Base-by-base conservation (phyloP, 1,139 yeast genomes). In the Geotrichum restrictum region DNA sequence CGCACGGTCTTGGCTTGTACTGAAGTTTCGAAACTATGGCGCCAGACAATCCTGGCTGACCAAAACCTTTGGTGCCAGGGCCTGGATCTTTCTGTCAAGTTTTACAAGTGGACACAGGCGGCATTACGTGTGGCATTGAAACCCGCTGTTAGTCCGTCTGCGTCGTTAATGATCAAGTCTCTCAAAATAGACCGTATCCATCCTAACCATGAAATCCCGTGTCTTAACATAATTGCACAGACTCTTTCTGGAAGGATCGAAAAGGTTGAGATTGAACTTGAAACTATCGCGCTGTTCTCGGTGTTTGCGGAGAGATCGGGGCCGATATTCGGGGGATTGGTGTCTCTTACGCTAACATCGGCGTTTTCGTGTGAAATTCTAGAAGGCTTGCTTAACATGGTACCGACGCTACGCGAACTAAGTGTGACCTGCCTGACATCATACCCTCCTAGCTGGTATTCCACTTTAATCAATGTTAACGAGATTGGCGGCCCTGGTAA, bases 11-110 rank as follows among this genome's bases (percentile, higher is more conserved):
- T 51, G 11, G 34, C 37, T 1, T 51, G 53, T 29, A 14, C 47
- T 11, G 27, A 19, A 24, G 53, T 51, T 2, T 51, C 50, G 3
- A 51, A 51, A 36, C 8, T 8, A 3, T 51, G 53, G 53, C 46
- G 53, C 11, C 24, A 34, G 21, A 13, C 46, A 11, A 51, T 51
- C 1, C 10, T 45, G 14, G 22, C 43, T 14, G 53, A 51, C 36
- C 34, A 29, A 10, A 45, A 48, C 33, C 45, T 51, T 6, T 51
- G 53, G 53, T 29, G 41, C 13, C 38, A 33, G 7, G 36, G 36
- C 29, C 29, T 51, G 14, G 53, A 51, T 21, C 44, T 51, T 13
- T 41, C 50, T 4, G 47, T 42, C 19, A 51, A 51, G 36, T 40
- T 41, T 18, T 45, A 45, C 38, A 51, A 42, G 31, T 51, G 53